Base-by-base conservation (phyloP, 305 asterid species). In the Rubia tinctorum region DNA sequence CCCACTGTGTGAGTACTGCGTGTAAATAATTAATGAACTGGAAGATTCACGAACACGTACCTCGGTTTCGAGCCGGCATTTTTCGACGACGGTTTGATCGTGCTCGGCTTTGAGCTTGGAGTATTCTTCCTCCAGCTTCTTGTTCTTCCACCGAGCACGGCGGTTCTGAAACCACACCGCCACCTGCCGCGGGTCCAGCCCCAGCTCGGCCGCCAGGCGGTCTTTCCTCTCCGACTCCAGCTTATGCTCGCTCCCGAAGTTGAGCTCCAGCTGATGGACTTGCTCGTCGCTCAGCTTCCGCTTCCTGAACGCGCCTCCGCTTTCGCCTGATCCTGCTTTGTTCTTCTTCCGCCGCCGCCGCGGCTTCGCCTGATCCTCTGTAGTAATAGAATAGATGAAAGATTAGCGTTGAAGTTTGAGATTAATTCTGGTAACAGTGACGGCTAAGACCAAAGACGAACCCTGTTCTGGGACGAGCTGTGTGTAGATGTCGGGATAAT, bases 121-220 rank as follows among this genome's bases (percentile, higher is more conserved):
- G 83, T 82, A 91, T 79, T 91, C 97, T 15, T 89, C 96, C 79
- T 88, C 97, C 30, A 89, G 81, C 75, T 76, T 91, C 89, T 89
- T 84, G 74, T 73, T 77, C 89, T 81, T 88, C 95, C 93, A 91
- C 51, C 97, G 71, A 0, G 97, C 95, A 58, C 96, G 73, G 23
- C 96, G 69, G 82, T 91, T 91, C 81, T 91, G 97, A 49, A 89
- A 91, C 97, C 97, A 91, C 3, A 91, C 91, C 0, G 97, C 92
- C 8, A 91, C 97, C 79, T 91, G 96, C 67, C 93, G 88, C 0
- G 97, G 96, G 68, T 91, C 95, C 58, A 91, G 77, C 0, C 93
- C 93, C 47, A 89, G 84, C 86, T 91, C 93, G 13, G 85, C 75
- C 6, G 97, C 97, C 34, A 91, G 86, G 75, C 71, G 80, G 68